These are phyloP conservation scores for Debaryomyces hansenii DNA, from an alignment of 805 yeast species.

Conservation along the genomic window DNA sequence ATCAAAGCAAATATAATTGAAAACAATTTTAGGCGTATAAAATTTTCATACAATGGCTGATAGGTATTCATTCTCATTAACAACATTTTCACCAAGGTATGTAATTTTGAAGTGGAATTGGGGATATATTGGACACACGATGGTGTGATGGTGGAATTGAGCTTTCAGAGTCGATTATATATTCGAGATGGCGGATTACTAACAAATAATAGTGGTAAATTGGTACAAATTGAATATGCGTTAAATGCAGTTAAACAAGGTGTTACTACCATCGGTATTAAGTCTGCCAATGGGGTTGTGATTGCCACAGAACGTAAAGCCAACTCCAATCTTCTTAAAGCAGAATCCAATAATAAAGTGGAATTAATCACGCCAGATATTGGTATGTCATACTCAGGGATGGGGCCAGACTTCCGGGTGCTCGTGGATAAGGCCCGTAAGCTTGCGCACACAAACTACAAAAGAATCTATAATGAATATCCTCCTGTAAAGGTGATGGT, in stretches of 20 bases:
- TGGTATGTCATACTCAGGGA: slow-evolving; percentile 95
- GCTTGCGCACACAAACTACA: slow-evolving; percentile 88
- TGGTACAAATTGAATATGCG: slow-evolving; percentile 97
- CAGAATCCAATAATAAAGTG: slow-evolving; percentile 75
- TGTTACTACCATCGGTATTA: slow-evolving; percentile 92
- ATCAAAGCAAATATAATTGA: not conserved
- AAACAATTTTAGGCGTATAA: not conserved
- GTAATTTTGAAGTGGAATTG: slow-evolving; percentile 22
- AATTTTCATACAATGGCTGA: slow-evolving; percentile 75
- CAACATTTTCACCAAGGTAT: slow-evolving; percentile 96
- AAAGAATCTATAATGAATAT: slow-evolving; percentile 91
- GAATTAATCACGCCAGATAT: slow-evolving; percentile 88
- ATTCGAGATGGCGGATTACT: slow-evolving; percentile 11
- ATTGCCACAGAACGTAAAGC: slow-evolving; percentile 95
- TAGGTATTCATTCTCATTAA: slow-evolving; percentile 94
- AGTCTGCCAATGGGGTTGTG: slow-evolving; percentile 92
- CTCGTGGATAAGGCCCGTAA: slow-evolving; percentile 92
- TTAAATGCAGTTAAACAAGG: slow-evolving; percentile 97
- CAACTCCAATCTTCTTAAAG: slow-evolving; percentile 71
- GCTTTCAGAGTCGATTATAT: not conserved
- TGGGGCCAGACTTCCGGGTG: slow-evolving; percentile 98
- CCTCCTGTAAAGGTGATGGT: slow-evolving; percentile 96
- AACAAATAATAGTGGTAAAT: slow-evolving; percentile 71
- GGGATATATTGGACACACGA: not conserved
- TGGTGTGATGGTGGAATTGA: not conserved